These are phyloP conservation scores for Coniophora puteana DNA, from an alignment of 1,284 basidiomycete species.

Conservation along the genomic window DNA sequence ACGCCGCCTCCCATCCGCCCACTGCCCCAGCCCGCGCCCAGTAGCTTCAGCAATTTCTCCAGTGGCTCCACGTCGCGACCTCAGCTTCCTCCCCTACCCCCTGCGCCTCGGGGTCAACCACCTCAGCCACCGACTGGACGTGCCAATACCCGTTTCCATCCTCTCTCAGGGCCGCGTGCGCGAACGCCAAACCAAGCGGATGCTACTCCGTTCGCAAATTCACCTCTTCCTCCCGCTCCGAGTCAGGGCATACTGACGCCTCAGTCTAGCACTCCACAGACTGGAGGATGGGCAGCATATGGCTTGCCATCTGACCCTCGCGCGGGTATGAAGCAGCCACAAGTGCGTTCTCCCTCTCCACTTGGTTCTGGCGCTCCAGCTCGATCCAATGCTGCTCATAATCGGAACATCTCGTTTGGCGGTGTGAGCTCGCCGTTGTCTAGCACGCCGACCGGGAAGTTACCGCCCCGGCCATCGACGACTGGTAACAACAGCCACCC, in stretches of 20 bases:
- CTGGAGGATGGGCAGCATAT: slow-evolving; percentile 45
- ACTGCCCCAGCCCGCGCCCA: slow-evolving; percentile 34
- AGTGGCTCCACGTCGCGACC: slow-evolving; percentile 34
- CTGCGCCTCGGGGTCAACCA: slow-evolving; percentile 59
- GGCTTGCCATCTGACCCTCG: slow-evolving; percentile 60
- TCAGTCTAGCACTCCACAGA: slow-evolving; percentile 29
- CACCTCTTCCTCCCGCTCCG: slow-evolving; percentile 54
- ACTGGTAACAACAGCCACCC: slow-evolving; percentile 42
- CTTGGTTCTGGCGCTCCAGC: slow-evolving; percentile 37
- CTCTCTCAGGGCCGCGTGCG: slow-evolving; percentile 29
- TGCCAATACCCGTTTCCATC: slow-evolving; percentile 20
- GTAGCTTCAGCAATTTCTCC: slow-evolving; percentile 27
- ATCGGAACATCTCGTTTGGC: slow-evolving; percentile 46
- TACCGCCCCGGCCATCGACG: slow-evolving; percentile 36
- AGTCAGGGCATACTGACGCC: slow-evolving; percentile 45
- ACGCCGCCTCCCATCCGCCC: slow-evolving; percentile 39
- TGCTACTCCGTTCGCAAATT: slow-evolving; percentile 45
- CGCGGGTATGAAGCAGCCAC: slow-evolving; percentile 38
- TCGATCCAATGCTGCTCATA: slow-evolving; percentile 35
- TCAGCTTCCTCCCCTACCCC: slow-evolving; percentile 62
- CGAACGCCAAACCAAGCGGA: slow-evolving; percentile 57
- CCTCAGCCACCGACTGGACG: slow-evolving; percentile 45
- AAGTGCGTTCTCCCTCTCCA: slow-evolving; percentile 54
- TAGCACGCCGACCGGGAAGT: slow-evolving; percentile 29
- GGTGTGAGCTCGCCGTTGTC: slow-evolving; percentile 32